Base-by-base conservation (phyloP, 805 yeast species). In the Sugiyamaella boreocaroliniensis region DNA sequence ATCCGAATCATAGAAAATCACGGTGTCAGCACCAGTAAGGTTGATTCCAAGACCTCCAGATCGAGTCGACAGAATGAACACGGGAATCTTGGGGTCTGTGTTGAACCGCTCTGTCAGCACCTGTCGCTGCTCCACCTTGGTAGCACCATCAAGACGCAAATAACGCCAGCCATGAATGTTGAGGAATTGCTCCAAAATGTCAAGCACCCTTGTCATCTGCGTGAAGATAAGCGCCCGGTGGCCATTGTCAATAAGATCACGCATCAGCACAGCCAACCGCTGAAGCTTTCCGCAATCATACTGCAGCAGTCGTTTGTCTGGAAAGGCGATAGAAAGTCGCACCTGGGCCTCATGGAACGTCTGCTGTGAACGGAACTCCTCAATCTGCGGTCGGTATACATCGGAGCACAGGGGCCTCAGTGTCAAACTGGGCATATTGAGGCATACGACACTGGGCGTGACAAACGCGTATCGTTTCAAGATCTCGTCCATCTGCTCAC, bases 1-100 rank as follows among this genome's bases (percentile, higher is more conserved):
- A 70, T 92, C 99, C 2, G 97, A 89, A 69, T 93, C 99, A 68
- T 95, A 93, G 71, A 93, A 95, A 7, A 93, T 89, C 44, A 93
- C 99, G 0, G 99, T 93, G 64, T 93, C 99, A 0, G 99, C 99
- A 65, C 98, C 99, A 0, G 99, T 93, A 58, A 93, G 72, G 64
- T 93, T 93, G 67, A 93, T 93, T 66, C 99, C 99, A 60, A 95
- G 76, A 40, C 99, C 99, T 68, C 99, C 99, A 2, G 99, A 93
- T 70, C 99, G 81, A 2, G 97, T 89, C 2, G 97, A 89, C 50
- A 93, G 69, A 48, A 93, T 93, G 63, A 93, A 93, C 16, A 90
- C 96, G 2, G 95, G 93, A 45, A 92, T 84, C 57, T 83, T 78
- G 12, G 85, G 74, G 66, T 93, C 99, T 48, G 83, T 79, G 66